A percentile compares a stretch with the other conserved stretches of the same genome.
These are phyloP conservation scores for Magnaporthales sp. DNA, from an alignment of 2,329 filamentous ascomycete species.

Conservation along the genomic window DNA sequence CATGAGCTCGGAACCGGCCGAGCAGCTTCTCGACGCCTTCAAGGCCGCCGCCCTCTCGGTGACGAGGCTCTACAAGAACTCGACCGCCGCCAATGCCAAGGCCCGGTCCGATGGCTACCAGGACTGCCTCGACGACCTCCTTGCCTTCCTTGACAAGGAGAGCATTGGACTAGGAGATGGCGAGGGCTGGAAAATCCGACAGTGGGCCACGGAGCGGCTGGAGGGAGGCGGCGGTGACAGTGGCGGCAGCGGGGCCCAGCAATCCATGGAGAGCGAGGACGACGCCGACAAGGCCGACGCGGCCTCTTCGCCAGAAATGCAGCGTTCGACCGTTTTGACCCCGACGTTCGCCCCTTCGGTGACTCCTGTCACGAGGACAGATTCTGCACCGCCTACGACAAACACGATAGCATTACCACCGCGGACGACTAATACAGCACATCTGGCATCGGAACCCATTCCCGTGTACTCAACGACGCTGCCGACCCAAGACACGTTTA, in stretches of 20 bases:
- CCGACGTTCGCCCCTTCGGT: constrained; percentile 20
- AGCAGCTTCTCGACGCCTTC: constrained; percentile 78
- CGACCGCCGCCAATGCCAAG: constrained; percentile 66
- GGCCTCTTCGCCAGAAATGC: constrained; percentile 48
- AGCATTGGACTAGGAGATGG: constrained; percentile 71
- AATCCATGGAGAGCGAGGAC: constrained; percentile 35
- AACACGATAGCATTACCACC: constrained; percentile 11
- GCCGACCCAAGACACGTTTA: constrained; percentile 54
- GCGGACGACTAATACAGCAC: constrained; percentile 7
- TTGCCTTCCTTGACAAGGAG: constrained; percentile 77
- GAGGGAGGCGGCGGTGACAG: constrained; percentile 49
- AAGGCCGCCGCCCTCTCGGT: constrained; percentile 87
- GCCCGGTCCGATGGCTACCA: constrained; percentile 80
- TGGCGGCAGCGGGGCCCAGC: constrained; percentile 20
- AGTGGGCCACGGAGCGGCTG: constrained; percentile 61
- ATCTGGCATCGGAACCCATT: constrained; percentile 4
- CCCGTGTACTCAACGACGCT: constrained; percentile 19
- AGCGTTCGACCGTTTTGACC: constrained; percentile 22
- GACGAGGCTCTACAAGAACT: constrained; percentile 92
- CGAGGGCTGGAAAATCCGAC: constrained; percentile 57
- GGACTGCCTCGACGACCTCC: constrained; percentile 82
- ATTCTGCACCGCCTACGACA: constrained; percentile 22
- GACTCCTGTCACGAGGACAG: constrained; percentile 23
- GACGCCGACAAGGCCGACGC: constrained; percentile 56
- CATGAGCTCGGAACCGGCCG: constrained; percentile 36